phyloP scores from a whole-genome alignment of 176 grass and related monocot genomes.

The Alopecurus myosuroides region DNA sequence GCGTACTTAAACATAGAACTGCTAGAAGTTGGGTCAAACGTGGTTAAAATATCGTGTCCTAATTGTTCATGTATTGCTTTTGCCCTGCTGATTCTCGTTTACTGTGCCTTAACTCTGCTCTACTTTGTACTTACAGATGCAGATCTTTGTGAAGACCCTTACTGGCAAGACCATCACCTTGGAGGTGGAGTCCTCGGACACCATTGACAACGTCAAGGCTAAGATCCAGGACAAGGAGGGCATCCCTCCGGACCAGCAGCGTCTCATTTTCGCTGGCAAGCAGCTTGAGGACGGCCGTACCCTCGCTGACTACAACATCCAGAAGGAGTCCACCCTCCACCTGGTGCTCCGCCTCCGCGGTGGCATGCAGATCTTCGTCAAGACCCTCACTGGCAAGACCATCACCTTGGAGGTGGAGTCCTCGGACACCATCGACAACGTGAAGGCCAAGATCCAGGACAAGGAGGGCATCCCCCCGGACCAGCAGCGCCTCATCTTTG shows the following conservation, averaged over 20 bases:
- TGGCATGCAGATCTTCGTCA: constrained; percentile 52
- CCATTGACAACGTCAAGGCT: constrained; percentile 48
- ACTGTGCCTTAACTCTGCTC: background rate
- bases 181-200: constrained; percentile 46
- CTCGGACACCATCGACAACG: constrained; percentile 55
- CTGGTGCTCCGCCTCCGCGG: constrained; percentile 44
- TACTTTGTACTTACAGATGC: constrained; percentile 35
- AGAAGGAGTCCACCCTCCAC: constrained; percentile 71
- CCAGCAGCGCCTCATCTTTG: constrained; percentile 61
- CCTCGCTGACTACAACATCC: constrained; percentile 67
- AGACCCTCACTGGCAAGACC: constrained; percentile 55
- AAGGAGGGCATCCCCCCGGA: constrained; percentile 70
- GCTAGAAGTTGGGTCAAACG: too few species aligned
- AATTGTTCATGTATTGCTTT: background rate
- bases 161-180: constrained; percentile 59
- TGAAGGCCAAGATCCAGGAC: constrained; percentile 64
- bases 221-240: constrained; percentile 82
- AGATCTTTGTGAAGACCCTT: constrained; percentile 52
- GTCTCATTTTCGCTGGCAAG: constrained; percentile 55
- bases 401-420: constrained; percentile 52
- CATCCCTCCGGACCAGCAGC: constrained; percentile 63
- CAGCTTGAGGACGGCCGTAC: constrained; percentile 68
- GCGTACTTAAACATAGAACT: too few species aligned
- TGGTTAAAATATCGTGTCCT: too few species aligned
- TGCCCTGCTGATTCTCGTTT: background rate